These are phyloP conservation scores for Botryotinia calthae DNA, from an alignment of 2,329 filamentous ascomycete genomes.

Conservation along the genomic window DNA sequence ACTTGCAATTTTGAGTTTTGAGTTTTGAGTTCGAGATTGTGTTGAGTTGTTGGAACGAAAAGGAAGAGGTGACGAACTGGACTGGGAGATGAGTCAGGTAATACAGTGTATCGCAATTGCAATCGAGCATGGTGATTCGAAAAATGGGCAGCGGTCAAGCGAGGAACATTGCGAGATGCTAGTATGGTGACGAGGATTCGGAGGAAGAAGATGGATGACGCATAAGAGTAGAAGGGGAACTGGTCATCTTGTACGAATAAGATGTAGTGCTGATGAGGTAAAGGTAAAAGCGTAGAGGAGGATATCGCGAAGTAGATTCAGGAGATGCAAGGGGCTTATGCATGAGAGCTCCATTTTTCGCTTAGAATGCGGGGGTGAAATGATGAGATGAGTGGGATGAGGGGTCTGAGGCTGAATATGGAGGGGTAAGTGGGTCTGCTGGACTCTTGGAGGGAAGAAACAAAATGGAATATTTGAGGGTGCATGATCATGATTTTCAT, in stretches of 20 bases:
- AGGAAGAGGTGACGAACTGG: background rate
- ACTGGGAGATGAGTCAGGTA: too few relatives aligned
- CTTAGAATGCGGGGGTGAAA: background rate
- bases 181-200: background rate
- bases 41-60: background rate
- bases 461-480: background rate
- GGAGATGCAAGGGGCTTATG: background rate
- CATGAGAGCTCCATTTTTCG: background rate
- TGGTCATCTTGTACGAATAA: background rate
- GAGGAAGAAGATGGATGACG: background rate
- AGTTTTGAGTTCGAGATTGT: background rate
- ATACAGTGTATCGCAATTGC: background rate
- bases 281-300: background rate
- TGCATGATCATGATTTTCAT: background rate
- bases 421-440: slow-evolving; percentile 1
- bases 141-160: background rate
- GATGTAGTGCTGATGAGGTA: background rate
- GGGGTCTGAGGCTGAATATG: background rate
- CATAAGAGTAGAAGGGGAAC: background rate
- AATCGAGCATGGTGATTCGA: background rate
- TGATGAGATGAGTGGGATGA: background rate
- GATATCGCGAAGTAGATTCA: too few relatives aligned
- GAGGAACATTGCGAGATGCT: background rate
- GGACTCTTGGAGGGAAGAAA: background rate
- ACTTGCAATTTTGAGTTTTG: background rate